Conservation (phyloP, 2,329 filamentous ascomycete genomes). For the Colletotrichum musicola region DNA sequence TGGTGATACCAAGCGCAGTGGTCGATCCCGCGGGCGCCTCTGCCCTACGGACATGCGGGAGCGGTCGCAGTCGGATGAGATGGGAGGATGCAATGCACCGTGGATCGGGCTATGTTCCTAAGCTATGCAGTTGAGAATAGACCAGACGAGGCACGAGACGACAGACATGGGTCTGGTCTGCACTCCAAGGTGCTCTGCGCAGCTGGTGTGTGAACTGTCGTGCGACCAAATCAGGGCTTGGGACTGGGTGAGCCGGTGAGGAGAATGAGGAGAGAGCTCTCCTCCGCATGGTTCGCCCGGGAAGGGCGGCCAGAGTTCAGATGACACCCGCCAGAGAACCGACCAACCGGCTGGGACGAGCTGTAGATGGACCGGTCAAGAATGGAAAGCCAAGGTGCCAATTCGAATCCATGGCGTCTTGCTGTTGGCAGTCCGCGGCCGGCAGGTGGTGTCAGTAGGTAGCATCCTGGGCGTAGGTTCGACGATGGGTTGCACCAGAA, state of each 20-base stretch:
- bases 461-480: background rate
- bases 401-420: too few species aligned
- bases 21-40: constrained; percentile 12
- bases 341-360: constrained; percentile 27
- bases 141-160: background rate
- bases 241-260: background rate
- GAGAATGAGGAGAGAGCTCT: background rate
- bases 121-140: background rate
- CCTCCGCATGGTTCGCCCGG: constrained; percentile 26
- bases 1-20: constrained; percentile 1
- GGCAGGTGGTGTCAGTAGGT: background rate
- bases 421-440: too few species aligned
- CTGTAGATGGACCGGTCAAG: constrained; percentile 27
- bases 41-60: constrained; percentile 13
- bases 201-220: background rate
- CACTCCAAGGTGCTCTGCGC: background rate
- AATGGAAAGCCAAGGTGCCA: background rate
- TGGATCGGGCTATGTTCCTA: constrained; percentile 30
- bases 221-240: constrained; percentile 15
- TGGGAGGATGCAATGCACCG: constrained; percentile 32
- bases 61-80: constrained; percentile 1
- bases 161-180: constrained; percentile 1
- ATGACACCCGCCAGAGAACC: constrained; percentile 13
- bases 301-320: constrained; percentile 20
- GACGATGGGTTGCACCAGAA: background rate